These are phyloP conservation scores for Globisporangium carolinianum DNA, from an alignment of 352 stramenopile species.

Conservation along the genomic window DNA sequence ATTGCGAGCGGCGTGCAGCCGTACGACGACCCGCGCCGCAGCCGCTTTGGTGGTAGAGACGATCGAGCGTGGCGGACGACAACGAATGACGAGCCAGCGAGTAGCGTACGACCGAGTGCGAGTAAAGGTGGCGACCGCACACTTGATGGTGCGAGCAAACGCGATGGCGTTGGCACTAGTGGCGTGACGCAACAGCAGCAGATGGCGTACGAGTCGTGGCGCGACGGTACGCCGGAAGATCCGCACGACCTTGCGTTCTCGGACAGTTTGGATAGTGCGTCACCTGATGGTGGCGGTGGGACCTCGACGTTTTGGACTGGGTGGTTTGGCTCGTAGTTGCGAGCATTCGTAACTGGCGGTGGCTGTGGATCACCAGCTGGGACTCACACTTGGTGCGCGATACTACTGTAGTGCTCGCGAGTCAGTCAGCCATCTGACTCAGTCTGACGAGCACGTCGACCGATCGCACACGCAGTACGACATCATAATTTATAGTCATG, in stretches of 20 bases:
- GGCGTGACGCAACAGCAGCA: slow-evolving; percentile 6
- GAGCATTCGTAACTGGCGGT: no score
- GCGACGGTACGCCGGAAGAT: slow-evolving; percentile 18
- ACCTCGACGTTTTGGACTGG: slow-evolving; percentile 37
- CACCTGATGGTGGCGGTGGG: slow-evolving; percentile 3
- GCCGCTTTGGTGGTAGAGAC: slow-evolving; percentile 33
- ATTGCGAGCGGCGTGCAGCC: slow-evolving; percentile 51
- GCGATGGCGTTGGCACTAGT: neutral
- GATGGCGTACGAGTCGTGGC: slow-evolving; percentile 22
- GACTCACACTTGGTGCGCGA: no score
- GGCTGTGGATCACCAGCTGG: no score
- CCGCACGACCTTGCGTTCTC: slow-evolving; percentile 20
- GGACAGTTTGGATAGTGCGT: slow-evolving; percentile 23
- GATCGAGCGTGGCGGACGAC: slow-evolving; percentile 5
- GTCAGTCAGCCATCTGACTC: no score
- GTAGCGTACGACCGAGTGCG: neutral
- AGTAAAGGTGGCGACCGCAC: slow-evolving; percentile 4
- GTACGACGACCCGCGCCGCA: slow-evolving; percentile 48
- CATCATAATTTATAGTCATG: no score
- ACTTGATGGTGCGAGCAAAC: neutral
- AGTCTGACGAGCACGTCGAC: no score
- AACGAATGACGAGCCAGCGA: neutral
- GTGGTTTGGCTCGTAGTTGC: slow-evolving; percentile 25
- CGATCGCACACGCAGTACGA: no score
- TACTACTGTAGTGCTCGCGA: no score